Conservation (phyloP, 192 early-diverging fungal species). For the Backusella circina region DNA sequence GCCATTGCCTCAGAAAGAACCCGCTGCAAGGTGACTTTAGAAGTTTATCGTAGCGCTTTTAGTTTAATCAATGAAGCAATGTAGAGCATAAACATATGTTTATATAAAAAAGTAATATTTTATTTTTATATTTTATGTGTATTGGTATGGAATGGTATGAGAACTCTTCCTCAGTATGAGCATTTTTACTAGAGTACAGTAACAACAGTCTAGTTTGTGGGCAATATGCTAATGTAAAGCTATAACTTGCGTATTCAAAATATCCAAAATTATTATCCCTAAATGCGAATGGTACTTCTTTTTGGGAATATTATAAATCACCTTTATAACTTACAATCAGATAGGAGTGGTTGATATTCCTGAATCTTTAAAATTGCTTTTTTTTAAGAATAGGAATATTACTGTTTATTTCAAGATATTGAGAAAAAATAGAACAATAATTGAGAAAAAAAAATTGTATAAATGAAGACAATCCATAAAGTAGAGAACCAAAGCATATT, state of each 20-base stretch:
- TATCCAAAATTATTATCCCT: neutral
- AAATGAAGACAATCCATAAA: too few relatives aligned
- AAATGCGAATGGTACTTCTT: neutral
- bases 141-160: neutral
- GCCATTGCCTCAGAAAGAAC: conserved; percentile 62
- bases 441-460: too few relatives aligned
- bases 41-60: conserved; percentile 74
- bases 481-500: too few relatives aligned
- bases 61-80: conserved; percentile 58
- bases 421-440: too few relatives aligned
- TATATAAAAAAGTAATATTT: neutral
- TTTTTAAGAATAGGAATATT: too few relatives aligned
- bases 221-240: neutral
- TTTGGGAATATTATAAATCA: neutral
- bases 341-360: neutral
- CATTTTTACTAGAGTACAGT: neutral
- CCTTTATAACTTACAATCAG: neutral
- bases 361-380: neutral
- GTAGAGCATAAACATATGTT: conserved; percentile 22
- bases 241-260: neutral
- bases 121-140: neutral
- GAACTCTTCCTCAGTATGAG: neutral
- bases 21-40: conserved; percentile 70
- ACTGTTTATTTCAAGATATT: too few relatives aligned
- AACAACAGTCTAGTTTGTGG: neutral